Conservation (phyloP, 345 rosid species). For the Ailanthus altissimus region DNA sequence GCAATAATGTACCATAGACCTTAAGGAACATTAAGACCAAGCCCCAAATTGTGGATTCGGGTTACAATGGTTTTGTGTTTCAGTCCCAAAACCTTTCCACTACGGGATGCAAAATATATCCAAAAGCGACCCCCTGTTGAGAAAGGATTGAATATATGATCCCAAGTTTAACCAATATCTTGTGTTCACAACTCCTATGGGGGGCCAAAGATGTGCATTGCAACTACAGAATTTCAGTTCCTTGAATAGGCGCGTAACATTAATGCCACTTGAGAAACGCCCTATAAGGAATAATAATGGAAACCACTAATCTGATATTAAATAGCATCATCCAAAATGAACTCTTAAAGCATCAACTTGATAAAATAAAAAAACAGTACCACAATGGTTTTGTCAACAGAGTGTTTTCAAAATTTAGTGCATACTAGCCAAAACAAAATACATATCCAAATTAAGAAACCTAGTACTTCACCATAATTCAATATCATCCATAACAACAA, state of each 20-base stretch:
- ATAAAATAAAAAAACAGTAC: slow-evolving; percentile 29
- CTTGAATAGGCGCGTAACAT: neutral
- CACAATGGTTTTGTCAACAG: slow-evolving; percentile 32
- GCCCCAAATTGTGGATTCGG: no score
- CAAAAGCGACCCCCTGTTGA: neutral
- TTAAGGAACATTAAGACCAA: no score
- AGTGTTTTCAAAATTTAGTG: slow-evolving; percentile 18
- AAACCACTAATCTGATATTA: slow-evolving; percentile 5
- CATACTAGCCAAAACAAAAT: slow-evolving; percentile 17
- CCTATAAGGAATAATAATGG: neutral
- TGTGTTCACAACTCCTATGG: neutral
- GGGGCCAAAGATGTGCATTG: neutral
- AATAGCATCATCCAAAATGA: slow-evolving; percentile 1
- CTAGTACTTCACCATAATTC: slow-evolving; percentile 24
- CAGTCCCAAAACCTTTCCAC: neutral
- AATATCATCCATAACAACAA: neutral
- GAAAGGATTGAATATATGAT: no score
- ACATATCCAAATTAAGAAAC: slow-evolving; percentile 22
- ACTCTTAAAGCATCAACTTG: slow-evolving; percentile 18
- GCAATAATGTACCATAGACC: no score
- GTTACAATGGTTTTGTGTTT: neutral
- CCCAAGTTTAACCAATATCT: no score
- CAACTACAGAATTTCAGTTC: neutral
- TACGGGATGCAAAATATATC: neutral
- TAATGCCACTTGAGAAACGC: neutral